Evolutionary conservation across 2,329 filamentous ascomycete species (phyloP), one percentile per base, ranked within the genome.

Genomic region (Claviceps maximensis): DNA sequence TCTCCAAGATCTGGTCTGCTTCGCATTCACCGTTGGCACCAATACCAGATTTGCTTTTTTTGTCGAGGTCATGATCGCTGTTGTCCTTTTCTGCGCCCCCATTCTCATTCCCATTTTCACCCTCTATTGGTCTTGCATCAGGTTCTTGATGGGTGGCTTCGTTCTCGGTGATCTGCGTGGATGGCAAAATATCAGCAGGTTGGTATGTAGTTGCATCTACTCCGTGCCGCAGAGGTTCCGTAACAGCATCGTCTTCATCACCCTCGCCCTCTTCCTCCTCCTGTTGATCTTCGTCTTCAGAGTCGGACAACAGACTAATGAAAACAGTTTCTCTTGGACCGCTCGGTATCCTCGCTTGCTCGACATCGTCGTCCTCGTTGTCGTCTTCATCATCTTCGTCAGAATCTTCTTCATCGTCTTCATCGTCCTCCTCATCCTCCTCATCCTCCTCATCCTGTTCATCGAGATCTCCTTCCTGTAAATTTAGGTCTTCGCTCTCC

Each of bases 301-400:
- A 73, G 53, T 76, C 72, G 0, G 74, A 75, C 3, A 76, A 62
- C 10, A 77, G 58, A 51, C 69, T 69, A 54, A 77, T 77, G 19
- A 76, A 67, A 4, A 75, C 66, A 1, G 72, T 71, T 8, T 65
- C 62, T 8, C 61, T 62, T 1, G 65, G 55, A 10, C 55, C 55
- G 12, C 60, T 36, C 5, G 59, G 56, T 13, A 38, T 44, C 27
- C 45, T 44, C 44, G 46, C 40, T 46, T 54, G 36, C 15, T 51
- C 41, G 40, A 42, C 50, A 8, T 55, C 53, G 7, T 38, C 44
- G 3, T 36, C 52, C 5, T 51, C 54, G 9, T 56, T 49, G 4
- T 54, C 51, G 2, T 56, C 56, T 2, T 60, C 54, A 15, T 57
- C 56, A 2, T 55, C 46, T 1, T 54, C 55, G 8, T 54, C 55